Conservation (phyloP, 2,329 filamentous ascomycete species). For the Colletotrichum sp. region DNA sequence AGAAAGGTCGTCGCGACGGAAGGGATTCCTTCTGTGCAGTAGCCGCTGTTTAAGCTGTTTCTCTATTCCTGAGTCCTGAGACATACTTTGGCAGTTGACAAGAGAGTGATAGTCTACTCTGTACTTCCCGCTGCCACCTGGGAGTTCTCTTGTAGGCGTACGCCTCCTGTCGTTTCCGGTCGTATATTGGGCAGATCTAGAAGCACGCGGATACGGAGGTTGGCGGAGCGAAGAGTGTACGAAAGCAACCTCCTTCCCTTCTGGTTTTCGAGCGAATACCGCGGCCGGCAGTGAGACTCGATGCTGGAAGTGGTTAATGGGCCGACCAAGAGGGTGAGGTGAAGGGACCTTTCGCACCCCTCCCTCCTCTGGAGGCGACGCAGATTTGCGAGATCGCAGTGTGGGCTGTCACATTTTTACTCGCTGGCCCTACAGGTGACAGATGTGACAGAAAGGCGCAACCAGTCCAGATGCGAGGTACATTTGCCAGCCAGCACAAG, state of each 20-base stretch:
- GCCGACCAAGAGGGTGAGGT: not conserved
- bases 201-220: not conserved
- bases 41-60: not conserved
- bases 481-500: not conserved
- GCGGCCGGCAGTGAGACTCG: conserved; percentile 10
- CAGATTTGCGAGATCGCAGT: conserved; percentile 17
- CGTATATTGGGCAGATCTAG: not conserved
- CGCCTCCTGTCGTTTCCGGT: not conserved
- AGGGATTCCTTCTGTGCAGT: not conserved
- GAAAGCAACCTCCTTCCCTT: not conserved
- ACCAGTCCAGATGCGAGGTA: not conserved
- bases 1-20: not conserved
- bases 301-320: not conserved
- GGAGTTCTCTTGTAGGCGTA: not conserved
- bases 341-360: not conserved
- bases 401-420: conserved; percentile 8
- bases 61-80: not conserved
- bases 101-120: not conserved
- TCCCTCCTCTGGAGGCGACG: not conserved
- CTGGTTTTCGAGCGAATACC: not conserved
- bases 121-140: not conserved
- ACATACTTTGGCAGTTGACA: not conserved
- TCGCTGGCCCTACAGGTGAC: not conserved
- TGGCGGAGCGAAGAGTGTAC: not conserved
- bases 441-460: not conserved